Base-by-base conservation (phyloP, 2,329 filamentous ascomycete species). In the Aspergillus awamori region DNA sequence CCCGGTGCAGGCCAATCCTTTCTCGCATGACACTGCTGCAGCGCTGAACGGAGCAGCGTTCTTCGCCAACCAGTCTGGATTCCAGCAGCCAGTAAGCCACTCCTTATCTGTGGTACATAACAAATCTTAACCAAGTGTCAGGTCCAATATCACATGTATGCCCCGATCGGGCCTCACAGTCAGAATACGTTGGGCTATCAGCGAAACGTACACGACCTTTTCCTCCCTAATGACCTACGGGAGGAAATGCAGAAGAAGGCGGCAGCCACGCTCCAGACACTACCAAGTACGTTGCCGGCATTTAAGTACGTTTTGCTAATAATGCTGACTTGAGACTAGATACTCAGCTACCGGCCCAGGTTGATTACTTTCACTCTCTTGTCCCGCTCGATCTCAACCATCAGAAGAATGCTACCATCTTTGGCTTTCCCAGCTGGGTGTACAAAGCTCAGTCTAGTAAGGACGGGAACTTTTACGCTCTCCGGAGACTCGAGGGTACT, bases 381-480 rank as follows among this genome's bases (percentile, higher is more conserved):
- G 93, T 97, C 8, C 92, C 94, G 4, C 81, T 99, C 47, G 93
- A 98, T 75, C 91, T 89, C 8, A 89, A 85, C 53, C 87, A 92
- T 63, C 87, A 93, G 66, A 93, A 92, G 74, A 92, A 89, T 67
- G 86, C 88, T 4, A 84, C 86, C 11, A 86, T 90, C 15, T 97
- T 97, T 76, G 92, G 93, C 28, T 96, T 92, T 71, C 87, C 89
- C 5, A 97, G 90, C 69, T 98, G 93, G 92, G 87, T 97, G 0
- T 99, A 97, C 81, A 98, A 98, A 79, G 94, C 93, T 8, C 88
- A 89, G 24, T 96, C 92, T 6, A 89, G 86, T 75, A 95, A 95
- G 73, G 94, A 94, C 69, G 95, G 93, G 10, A 89, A 91, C 66
- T 87, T 89, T n/a, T 98, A 96, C 77, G 92, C 89, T 60, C 81